These are phyloP conservation scores for Metschnikowia vanudenii DNA, from an alignment of 805 yeast species.

Conservation along the genomic window DNA sequence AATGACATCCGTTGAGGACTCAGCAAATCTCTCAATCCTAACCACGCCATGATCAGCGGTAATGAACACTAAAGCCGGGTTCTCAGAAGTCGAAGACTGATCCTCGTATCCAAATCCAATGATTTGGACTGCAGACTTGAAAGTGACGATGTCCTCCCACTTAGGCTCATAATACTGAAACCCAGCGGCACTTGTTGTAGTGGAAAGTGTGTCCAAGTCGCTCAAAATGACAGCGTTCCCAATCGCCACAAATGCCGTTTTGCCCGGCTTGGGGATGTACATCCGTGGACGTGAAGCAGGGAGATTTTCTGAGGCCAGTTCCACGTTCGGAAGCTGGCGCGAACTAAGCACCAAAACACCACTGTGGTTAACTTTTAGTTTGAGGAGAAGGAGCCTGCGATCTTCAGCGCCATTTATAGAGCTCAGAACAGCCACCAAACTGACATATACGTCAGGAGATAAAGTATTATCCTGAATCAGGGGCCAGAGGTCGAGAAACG, in stretches of 20 bases:
- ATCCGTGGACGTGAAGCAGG: slow-evolving; percentile 42
- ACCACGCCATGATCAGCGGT: slow-evolving; percentile 62
- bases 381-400: slow-evolving; percentile 47
- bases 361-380: slow-evolving; percentile 49
- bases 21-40: slow-evolving; percentile 50
- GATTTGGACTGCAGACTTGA: slow-evolving; percentile 52
- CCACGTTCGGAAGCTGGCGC: slow-evolving; percentile 54
- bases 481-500: slow-evolving; percentile 62
- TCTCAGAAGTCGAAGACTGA: slow-evolving; percentile 26
- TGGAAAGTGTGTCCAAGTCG: slow-evolving; percentile 48
- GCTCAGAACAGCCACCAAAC: slow-evolving; percentile 15
- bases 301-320: slow-evolving; percentile 13
- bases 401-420: slow-evolving; percentile 14
- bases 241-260: slow-evolving; percentile 60
- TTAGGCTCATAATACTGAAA: slow-evolving; percentile 41
- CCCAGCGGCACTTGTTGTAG: slow-evolving; percentile 19
- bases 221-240: slow-evolving; percentile 62
- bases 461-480: slow-evolving; percentile 27
- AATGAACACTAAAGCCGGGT: slow-evolving; percentile 47
- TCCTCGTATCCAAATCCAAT: slow-evolving; percentile 61
- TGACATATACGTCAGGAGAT: slow-evolving; percentile 12
- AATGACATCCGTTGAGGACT: slow-evolving; percentile 9
- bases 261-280: slow-evolving; percentile 55
- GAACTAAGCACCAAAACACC: slow-evolving; percentile 60
- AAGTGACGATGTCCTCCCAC: slow-evolving; percentile 80